Base-by-base conservation (phyloP, 345 rosid species). In the Syzygium oleosum region DNA sequence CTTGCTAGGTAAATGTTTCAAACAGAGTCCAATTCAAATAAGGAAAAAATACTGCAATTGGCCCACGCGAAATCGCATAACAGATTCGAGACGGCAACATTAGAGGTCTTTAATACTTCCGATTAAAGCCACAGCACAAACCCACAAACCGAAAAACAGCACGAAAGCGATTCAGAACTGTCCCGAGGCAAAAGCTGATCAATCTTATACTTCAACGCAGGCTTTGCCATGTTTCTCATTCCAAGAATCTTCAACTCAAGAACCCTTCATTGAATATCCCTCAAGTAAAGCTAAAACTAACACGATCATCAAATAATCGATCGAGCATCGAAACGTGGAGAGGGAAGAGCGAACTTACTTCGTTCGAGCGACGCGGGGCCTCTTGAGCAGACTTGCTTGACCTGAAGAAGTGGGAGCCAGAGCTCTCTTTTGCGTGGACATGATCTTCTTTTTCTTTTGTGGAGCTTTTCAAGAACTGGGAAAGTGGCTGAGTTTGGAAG, bases 1-100 rank as follows among this genome's bases (percentile, higher is more conserved):
- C 78, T 65, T 0, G 78, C 0, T 16, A 29, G 73, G 41, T 15
- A 65, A 65, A 65, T 3, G 0, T 29, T 0, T 29, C 77, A 2
- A 68, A 15, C 41, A 63, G 77, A 29, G 5, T 15, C 17, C 5
- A 17, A 16, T 68, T 17, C 38, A 8, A 63, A 29, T 63, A 14
- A 3, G 21, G 11, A 63, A 7, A 7, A n/a, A 13, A 3, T 31
- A 68, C 79, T 68, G 79, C 12, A 10, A 31, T 31, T 3, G 0
- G 79, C 0, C 11, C 11, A 16, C 0, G 12, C 43, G 0, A 31
- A 68, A 31, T 16, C 0, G 23, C 43, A 68, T 31, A 68, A 68
- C 79, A 68, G 79, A 31, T 4, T 68, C 43, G 38, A 65, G 78
- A 65, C 0, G 78, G 19, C 78, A 65, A 65, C 78, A 17, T 29